Percentiles rank a stretch among this genome's conserved stretches.
Conservation (phyloP, 306 rosid genomes). For the Spatholobus suberectus region DNA sequence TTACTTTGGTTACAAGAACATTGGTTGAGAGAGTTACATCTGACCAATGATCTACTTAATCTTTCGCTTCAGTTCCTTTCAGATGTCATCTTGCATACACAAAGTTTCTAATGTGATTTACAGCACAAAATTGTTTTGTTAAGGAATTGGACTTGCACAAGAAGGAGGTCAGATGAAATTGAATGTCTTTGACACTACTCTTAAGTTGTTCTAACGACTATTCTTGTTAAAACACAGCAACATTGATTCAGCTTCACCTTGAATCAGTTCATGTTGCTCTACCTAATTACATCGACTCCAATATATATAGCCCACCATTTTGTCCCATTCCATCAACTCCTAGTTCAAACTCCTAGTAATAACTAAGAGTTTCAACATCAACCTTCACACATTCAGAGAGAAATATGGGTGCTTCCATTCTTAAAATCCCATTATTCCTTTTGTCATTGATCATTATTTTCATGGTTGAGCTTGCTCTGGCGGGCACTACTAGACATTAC, state of each 20-base stretch:
- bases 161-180: conserved; percentile 53
- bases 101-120: not conserved
- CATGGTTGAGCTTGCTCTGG: conserved; percentile 45
- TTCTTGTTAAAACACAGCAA: conserved; percentile 31
- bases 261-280: conserved; percentile 5
- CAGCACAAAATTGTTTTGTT: not conserved
- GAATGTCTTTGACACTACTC: conserved; percentile 77
- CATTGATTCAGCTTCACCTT: conserved; percentile 29
- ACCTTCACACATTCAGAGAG: not conserved
- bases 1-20: conserved; percentile 54
- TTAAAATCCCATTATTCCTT: conserved; percentile 38
- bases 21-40: conserved; percentile 56
- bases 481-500: conserved; percentile 63
- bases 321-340: conserved; percentile 36
- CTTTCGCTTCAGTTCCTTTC: conserved; percentile 29
- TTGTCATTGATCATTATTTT: conserved; percentile 24
- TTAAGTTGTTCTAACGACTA: conserved; percentile 65
- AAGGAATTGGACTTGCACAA: conserved; percentile 51
- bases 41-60: conserved; percentile 27
- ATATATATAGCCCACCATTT: conserved; percentile 38
- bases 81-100: conserved; percentile 37
- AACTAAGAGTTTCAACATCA: not conserved
- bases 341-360: not conserved
- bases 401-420: conserved; percentile 50
- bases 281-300: conserved; percentile 31